Conservation (phyloP, 768 basidiomycete genomes). For the Calocera viscosa region DNA sequence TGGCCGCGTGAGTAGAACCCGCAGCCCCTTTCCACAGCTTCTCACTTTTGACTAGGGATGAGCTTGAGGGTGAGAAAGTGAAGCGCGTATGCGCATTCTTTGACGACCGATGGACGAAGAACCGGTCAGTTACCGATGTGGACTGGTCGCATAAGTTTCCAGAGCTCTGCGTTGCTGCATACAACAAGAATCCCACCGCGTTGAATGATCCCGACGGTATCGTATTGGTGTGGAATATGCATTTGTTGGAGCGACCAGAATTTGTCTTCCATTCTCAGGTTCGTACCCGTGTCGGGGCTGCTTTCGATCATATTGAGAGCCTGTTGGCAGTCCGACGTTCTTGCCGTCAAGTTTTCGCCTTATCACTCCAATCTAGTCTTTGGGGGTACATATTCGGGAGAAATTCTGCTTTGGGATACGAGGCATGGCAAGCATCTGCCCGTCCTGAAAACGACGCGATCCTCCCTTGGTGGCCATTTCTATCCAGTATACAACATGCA, state of each 20-base stretch:
- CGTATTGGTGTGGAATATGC: slow-evolving; percentile 94
- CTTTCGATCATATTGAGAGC: slow-evolving; percentile 12
- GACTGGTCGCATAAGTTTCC: slow-evolving; percentile 99
- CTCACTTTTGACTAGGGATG: slow-evolving; percentile 44
- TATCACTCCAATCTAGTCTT: slow-evolving; percentile 96
- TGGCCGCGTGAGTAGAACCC: slow-evolving; percentile 51
- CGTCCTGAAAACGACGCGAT: slow-evolving; percentile 89
- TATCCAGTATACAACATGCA: slow-evolving; percentile 98
- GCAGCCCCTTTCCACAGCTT: background rate
- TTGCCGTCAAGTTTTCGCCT: slow-evolving; percentile 92
- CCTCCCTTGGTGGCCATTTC: slow-evolving; percentile 81
- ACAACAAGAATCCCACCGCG: slow-evolving; percentile 92
- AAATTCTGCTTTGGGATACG: slow-evolving; percentile 96
- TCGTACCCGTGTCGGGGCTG: slow-evolving; percentile 21
- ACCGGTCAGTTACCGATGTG: slow-evolving; percentile 87
- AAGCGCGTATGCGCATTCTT: slow-evolving; percentile 90
- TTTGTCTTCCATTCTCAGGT: slow-evolving; percentile 99
- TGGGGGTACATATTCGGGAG: slow-evolving; percentile 98
- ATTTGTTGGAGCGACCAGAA: slow-evolving; percentile 87
- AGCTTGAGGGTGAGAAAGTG: slow-evolving; percentile 77
- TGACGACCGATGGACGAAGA: slow-evolving; percentile 82
- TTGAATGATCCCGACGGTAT: slow-evolving; percentile 94
- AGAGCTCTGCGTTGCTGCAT: slow-evolving; percentile 87
- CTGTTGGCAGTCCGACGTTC: slow-evolving; percentile 85
- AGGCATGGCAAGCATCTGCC: slow-evolving; percentile 83